A percentile compares a stretch with the other conserved stretches of the same genome.
Evolutionary conservation across 805 yeast species (phyloP).

Genomic region (Tetrapisispora arboricola): DNA sequence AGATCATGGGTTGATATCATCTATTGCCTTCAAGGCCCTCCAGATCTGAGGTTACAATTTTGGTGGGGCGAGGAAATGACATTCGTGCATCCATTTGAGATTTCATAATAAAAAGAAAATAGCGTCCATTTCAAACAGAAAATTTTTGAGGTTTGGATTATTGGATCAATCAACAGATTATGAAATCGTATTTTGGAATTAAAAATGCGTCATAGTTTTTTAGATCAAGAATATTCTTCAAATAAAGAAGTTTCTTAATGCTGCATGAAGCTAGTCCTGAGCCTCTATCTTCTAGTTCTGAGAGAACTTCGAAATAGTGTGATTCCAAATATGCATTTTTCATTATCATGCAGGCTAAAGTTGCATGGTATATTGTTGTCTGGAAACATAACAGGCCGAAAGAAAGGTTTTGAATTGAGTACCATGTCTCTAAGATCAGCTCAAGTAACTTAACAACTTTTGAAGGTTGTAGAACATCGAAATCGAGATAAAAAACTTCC

Average conservation of each 20-base stretch:
- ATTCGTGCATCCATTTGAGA: too few species aligned
- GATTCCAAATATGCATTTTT: constrained; percentile 1
- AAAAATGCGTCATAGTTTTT: background rate
- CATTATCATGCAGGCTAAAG: constrained; percentile 3
- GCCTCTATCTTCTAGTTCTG: constrained; percentile 4
- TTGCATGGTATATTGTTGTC: constrained; percentile 6
- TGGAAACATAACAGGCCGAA: constrained; percentile 2
- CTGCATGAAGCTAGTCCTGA: constrained; percentile 4
- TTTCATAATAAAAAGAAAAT: too few species aligned
- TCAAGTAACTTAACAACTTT: constrained; percentile 1
- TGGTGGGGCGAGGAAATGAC: too few species aligned
- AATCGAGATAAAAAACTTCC: constrained; percentile 5
- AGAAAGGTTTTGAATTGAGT: constrained; percentile 5
- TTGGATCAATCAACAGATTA: background rate
- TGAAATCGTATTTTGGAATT: background rate
- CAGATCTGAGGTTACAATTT: too few species aligned
- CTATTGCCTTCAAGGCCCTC: too few species aligned
- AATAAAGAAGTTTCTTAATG: constrained; percentile 2
- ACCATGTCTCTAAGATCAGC: constrained; percentile 6
- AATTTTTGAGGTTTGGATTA: background rate
- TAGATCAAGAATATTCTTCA: background rate
- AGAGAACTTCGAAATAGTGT: constrained; percentile 4
- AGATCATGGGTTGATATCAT: too few species aligned
- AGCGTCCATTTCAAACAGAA: background rate
- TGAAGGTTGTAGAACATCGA: background rate